Evolutionary conservation across 2,329 filamentous ascomycete species (phyloP).

Genomic region (Cercospora sojina): DNA sequence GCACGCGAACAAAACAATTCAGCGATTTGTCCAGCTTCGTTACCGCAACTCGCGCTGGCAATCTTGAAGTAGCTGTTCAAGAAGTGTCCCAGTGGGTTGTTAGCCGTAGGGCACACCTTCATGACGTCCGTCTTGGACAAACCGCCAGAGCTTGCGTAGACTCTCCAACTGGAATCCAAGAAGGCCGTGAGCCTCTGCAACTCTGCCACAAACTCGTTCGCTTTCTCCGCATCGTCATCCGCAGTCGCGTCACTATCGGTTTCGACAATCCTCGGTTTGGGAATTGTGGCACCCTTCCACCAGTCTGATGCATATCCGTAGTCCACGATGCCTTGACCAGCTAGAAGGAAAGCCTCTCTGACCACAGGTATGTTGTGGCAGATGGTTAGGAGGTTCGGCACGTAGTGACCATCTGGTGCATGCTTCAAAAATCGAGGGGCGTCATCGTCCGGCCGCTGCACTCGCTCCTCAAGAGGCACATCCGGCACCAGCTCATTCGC

Average conservation of each 20-base stretch:
- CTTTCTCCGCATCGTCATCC: slow-evolving; percentile 34
- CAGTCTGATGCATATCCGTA: slow-evolving; percentile 60
- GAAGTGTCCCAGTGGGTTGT: slow-evolving; percentile 26
- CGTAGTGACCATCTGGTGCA: slow-evolving; percentile 52
- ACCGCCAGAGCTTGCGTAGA: slow-evolving; percentile 58
- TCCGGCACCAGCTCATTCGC: slow-evolving; percentile 56
- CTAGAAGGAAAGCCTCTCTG: slow-evolving; percentile 56
- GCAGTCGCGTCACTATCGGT: slow-evolving; percentile 33
- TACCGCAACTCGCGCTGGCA: slow-evolving; percentile 10
- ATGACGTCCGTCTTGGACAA: slow-evolving; percentile 39
- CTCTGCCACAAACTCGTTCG: slow-evolving; percentile 55
- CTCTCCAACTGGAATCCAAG: slow-evolving; percentile 56
- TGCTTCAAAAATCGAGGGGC: slow-evolving; percentile 60
- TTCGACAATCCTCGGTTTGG: slow-evolving; percentile 52
- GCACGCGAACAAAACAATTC: slow-evolving; percentile 33
- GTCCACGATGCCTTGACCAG: slow-evolving; percentile 46
- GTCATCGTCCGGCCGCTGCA: slow-evolving; percentile 48
- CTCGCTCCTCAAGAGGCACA: slow-evolving; percentile 39
- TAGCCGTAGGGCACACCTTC: slow-evolving; percentile 15
- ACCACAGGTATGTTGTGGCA: slow-evolving; percentile 61
- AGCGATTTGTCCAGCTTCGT: slow-evolving; percentile 17
- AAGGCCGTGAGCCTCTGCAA: slow-evolving; percentile 63
- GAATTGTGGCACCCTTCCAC: slow-evolving; percentile 60
- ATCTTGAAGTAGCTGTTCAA: slow-evolving; percentile 30
- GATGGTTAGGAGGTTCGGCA: slow-evolving; percentile 61